Evolutionary conservation across 2,329 filamentous ascomycete species (phyloP).

Genomic region (Aspergillus niger): DNA sequence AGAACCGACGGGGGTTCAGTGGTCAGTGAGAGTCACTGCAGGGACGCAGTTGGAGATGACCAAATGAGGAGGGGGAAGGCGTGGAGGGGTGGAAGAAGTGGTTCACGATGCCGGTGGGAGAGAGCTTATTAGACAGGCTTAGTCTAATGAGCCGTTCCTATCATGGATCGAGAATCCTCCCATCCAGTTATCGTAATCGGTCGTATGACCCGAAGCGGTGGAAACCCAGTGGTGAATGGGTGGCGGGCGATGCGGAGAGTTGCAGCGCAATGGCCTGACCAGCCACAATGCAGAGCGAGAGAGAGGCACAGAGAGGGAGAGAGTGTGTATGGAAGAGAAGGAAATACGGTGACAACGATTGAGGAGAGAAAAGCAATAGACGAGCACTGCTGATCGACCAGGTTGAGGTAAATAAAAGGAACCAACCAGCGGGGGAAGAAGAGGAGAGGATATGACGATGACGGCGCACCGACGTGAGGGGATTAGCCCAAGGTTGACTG

Average conservation of each 20-base stretch:
- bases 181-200: constrained; percentile 5
- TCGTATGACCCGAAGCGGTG: constrained; percentile 8
- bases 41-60: constrained; percentile 2
- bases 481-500: constrained; percentile 1
- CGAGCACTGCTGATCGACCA: background rate
- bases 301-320: background rate
- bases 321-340: background rate
- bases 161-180: background rate
- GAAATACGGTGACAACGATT: constrained; percentile 2
- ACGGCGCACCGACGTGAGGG: constrained; percentile 13
- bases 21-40: background rate
- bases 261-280: constrained; percentile 12
- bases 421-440: background rate
- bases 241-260: background rate
- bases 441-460: background rate
- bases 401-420: background rate
- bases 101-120: background rate
- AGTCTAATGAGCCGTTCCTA: constrained; percentile 2
- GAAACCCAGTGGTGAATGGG: background rate
- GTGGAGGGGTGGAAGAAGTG: background rate
- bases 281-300: constrained; percentile 2
- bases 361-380: constrained; percentile 1
- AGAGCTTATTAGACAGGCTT: background rate
- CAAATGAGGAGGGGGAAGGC: background rate
- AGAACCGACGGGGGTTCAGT: background rate